Conservation (phyloP, 345 rosid genomes). For the Populus simonii region DNA sequence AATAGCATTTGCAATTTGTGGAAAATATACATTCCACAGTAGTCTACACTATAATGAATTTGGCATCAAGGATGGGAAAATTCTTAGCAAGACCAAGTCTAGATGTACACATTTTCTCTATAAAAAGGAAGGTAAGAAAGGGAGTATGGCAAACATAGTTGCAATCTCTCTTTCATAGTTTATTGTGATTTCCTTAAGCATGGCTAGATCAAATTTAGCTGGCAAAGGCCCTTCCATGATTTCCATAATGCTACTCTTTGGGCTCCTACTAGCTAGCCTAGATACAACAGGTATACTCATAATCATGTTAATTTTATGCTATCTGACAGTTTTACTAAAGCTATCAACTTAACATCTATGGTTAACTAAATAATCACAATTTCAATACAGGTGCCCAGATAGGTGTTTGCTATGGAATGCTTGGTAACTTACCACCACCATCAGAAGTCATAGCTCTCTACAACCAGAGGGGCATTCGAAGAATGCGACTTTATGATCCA, state of each 20-base stretch:
- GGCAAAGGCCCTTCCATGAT: not conserved
- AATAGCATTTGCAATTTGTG: not conserved
- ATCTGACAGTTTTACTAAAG: not conserved
- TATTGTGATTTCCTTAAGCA: not conserved
- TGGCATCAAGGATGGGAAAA: not conserved
- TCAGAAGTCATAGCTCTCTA: conserved; percentile 47
- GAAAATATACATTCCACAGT: too few species aligned
- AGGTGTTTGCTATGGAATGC: conserved; percentile 70
- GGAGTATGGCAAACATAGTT: not conserved
- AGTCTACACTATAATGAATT: too few species aligned
- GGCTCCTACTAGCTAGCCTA: conserved; percentile 10
- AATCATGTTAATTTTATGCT: not conserved
- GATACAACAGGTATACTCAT: conserved; percentile 16
- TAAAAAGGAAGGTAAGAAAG: not conserved
- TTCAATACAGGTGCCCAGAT: conserved; percentile 41
- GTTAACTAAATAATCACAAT: not conserved
- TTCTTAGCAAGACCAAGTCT: not conserved
- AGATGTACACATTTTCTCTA: not conserved
- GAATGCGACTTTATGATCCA: conserved; percentile 51
- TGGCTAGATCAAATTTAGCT: not conserved
- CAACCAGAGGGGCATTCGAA: conserved; percentile 37
- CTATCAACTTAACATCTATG: not conserved
- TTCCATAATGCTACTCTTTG: not conserved
- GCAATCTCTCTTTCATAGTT: not conserved
- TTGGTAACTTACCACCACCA: conserved; percentile 46